These are phyloP conservation scores for Cryptosporidium ubiquitum DNA, from an alignment of 169 alveolate species.

Conservation along the genomic window DNA sequence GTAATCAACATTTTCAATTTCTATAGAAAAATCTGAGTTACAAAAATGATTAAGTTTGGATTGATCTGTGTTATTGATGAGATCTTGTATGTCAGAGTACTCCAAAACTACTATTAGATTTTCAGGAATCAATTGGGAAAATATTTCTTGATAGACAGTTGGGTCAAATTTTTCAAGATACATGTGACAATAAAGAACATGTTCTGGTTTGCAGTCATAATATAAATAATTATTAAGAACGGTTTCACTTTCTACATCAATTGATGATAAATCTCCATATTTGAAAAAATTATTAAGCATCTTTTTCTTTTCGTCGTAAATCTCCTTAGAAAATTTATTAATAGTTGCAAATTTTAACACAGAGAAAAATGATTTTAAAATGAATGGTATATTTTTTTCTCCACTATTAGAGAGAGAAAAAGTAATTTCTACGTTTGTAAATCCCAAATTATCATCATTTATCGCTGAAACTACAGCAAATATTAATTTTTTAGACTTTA, in stretches of 20 bases:
- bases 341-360: not conserved
- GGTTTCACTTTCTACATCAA: not conserved
- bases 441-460: constrained; percentile 6
- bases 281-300: not conserved
- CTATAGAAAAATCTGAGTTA: not conserved
- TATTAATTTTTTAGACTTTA: not conserved
- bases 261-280: not conserved
- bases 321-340: not conserved
- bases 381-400: not conserved
- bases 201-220: constrained; percentile 38
- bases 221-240: not conserved
- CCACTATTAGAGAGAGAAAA: constrained; percentile 5
- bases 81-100: not conserved
- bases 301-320: not conserved
- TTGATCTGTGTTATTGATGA: not conserved
- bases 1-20: not conserved
- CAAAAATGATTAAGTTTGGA: not conserved
- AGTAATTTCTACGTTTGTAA: not conserved
- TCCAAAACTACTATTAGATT: constrained; percentile 10
- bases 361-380: constrained; percentile 20
- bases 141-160: constrained; percentile 3
- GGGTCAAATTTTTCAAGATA: not conserved
- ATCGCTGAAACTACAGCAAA: not conserved
- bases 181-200: not conserved
- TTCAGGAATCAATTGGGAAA: constrained; percentile 18